Evolutionary conservation across 257 asterid species (phyloP), one percentile per base, ranked within the genome.

Genomic region (Avicennia marina): DNA sequence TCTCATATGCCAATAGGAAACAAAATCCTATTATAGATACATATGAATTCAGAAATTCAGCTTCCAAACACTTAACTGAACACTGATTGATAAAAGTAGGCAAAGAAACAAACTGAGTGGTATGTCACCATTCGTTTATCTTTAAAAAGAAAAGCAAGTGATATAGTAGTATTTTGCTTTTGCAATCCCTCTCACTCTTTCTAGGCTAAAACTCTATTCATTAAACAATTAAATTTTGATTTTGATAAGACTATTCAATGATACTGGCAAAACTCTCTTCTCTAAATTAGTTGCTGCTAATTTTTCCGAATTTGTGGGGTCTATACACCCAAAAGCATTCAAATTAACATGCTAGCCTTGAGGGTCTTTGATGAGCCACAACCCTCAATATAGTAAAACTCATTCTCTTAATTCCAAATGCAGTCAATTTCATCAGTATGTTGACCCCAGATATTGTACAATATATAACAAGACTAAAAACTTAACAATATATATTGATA

Each of bases 21-120:
- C 18, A 68, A 8, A 8, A 29, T 29, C 34, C 8, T 29, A 29
- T 8, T 4, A 29, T 29, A 29, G 34, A 29, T 7, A 29, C 33
- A 29, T 29, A 43, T 49, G 53, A 60, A 72, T 63, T 62, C 52
- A 71, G 17, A 7, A 44, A 25, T 18, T 20, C 7, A 20, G 8
- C 29, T 45, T 45, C 59, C 8, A 1, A 3, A 17, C 15, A 9
- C 53, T 7, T 46, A 2, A 2, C 11, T 15, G 9, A 24, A 18
- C 45, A 38, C 34, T 19, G 27, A 26, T 32, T 11, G 7, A 34
- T 33, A 53, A 16, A 53, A 24, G 43, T 16, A 52, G 4, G 16
- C 24, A 20, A 40, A 69, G 48, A 31, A 51, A 16, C 42, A 41
- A 41, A 41, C 42, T 51, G 8, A 34, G 50, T 25, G n/a, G n/a